Evolutionary conservation across 768 basidiomycete genomes (phyloP).

Genomic region (Termitomyces sp.): DNA sequence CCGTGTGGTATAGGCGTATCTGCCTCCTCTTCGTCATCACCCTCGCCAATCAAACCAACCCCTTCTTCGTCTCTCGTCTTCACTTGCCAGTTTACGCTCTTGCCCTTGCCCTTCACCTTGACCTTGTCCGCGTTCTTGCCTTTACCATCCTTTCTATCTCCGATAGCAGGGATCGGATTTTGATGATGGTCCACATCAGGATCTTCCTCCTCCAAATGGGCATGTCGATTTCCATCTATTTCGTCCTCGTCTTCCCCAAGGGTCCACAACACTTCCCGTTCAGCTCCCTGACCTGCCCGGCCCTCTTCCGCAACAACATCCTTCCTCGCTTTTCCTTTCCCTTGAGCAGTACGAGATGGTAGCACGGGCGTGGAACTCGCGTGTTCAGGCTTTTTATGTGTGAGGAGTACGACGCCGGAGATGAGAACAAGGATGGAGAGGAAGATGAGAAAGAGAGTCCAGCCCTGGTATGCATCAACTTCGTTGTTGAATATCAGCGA

Average conservation of each 20-base stretch:
- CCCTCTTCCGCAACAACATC: conserved; percentile 17
- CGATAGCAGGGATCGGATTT: conserved; percentile 27
- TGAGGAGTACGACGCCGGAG: conserved; percentile 87
- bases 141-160: not conserved
- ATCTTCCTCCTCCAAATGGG: conserved; percentile 31
- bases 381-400: conserved; percentile 83
- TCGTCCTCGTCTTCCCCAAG: conserved; percentile 68
- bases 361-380: conserved; percentile 26
- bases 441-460: conserved; percentile 87
- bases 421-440: conserved; percentile 83
- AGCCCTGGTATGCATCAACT: conserved; percentile 78
- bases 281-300: conserved; percentile 15
- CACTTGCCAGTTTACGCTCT: conserved; percentile 8
- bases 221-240: not conserved
- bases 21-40: conserved; percentile 28
- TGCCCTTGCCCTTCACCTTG: conserved; percentile 4
- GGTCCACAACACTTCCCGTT: conserved; percentile 56
- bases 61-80: conserved; percentile 33
- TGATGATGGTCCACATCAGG: conserved; percentile 39
- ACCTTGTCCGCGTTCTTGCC: not conserved
- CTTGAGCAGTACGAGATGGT: conserved; percentile 19
- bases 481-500: conserved; percentile 78
- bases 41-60: conserved; percentile 32
- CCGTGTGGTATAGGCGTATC: conserved; percentile 6
- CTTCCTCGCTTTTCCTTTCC: conserved; percentile 13